phyloP scores from a whole-genome alignment of 176 grass and related monocot species.

The Triticum aestivum region IWGSC_CS_RefSeq_v2.1 NC_057802.1:488145122-488145621 shows the following conservation, averaged over 20 bases:
- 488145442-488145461: slow-evolving; percentile 68
- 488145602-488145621: slow-evolving; percentile 48
- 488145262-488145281: slow-evolving; percentile 16
- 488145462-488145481: slow-evolving; percentile 73
- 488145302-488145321: background rate
- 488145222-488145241: slow-evolving; percentile 39
- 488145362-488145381: background rate
- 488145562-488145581: background rate
- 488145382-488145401: background rate
- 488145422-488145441: background rate
- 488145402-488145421: background rate
- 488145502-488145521: slow-evolving; percentile 36
- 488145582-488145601: slow-evolving; percentile 13
- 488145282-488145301: slow-evolving; percentile 1
- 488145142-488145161: background rate
- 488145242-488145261: slow-evolving; percentile 44
- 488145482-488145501: slow-evolving; percentile 27
- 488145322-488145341: slow-evolving; percentile 26
- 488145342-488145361: background rate
- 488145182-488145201: slow-evolving; percentile 14
- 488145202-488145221: slow-evolving; percentile 37
- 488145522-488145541: slow-evolving; percentile 31
- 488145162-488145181: background rate
- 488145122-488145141: too few species aligned
- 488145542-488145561: slow-evolving; percentile 24